A percentile compares a stretch with the other conserved stretches of the same genome.
Evolutionary conservation across 352 stramenopile species (phyloP).

Genomic region (Pythium sukuiense): DNA sequence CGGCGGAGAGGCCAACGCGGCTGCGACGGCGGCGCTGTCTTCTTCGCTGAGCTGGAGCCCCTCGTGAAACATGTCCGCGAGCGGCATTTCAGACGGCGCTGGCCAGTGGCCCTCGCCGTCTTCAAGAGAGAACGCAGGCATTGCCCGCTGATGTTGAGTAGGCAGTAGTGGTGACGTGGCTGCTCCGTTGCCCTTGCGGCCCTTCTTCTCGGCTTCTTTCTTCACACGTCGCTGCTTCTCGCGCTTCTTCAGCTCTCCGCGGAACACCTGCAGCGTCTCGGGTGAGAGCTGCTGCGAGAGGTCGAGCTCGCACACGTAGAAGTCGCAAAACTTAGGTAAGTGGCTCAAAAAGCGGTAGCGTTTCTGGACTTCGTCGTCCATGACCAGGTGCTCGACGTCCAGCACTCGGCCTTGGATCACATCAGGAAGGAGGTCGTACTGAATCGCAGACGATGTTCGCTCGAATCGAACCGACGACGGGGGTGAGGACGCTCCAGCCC

Average conservation of each 20-base stretch:
- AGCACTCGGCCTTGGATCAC: constrained; percentile 61
- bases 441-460: constrained; percentile 23
- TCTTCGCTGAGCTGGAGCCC: constrained; percentile 22
- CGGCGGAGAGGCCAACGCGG: not conserved
- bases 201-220: constrained; percentile 39
- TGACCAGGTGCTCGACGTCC: constrained; percentile 86
- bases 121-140: constrained; percentile 53
- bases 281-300: constrained; percentile 66
- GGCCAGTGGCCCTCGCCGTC: constrained; percentile 56
- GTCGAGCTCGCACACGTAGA: constrained; percentile 88
- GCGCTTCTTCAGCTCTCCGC: constrained; percentile 76
- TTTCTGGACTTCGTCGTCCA: constrained; percentile 83
- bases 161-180: constrained; percentile 34
- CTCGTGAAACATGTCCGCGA: constrained; percentile 46
- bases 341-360: constrained; percentile 88
- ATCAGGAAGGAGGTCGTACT: constrained; percentile 58
- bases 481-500: constrained; percentile 18
- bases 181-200: constrained; percentile 28
- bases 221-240: constrained; percentile 58
- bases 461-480: constrained; percentile 15
- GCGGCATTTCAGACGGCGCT: constrained; percentile 52
- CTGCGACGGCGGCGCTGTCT: constrained; percentile 10
- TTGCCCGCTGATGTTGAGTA: constrained; percentile 20
- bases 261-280: constrained; percentile 61
- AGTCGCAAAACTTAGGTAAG: constrained; percentile 82